A percentile compares a stretch with the other conserved stretches of the same genome.
Evolutionary conservation across 139 green algal species (phyloP).

Genomic region (Chlorella vulgaris): DNA sequence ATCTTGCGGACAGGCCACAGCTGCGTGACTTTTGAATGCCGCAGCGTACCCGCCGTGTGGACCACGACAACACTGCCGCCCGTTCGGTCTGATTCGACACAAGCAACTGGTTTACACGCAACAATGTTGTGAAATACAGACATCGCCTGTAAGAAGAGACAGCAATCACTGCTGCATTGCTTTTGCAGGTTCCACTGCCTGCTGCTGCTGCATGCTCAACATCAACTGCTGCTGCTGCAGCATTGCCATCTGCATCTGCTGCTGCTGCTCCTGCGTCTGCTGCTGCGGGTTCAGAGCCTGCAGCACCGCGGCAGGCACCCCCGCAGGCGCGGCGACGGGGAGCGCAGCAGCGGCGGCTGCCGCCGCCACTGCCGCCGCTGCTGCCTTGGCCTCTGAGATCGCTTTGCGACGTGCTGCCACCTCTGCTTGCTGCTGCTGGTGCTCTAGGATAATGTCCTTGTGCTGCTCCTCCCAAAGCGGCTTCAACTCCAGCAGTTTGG

Average conservation of each 20-base stretch:
- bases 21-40: too few species aligned
- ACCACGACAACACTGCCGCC: too few species aligned
- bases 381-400: not conserved
- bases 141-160: too few species aligned
- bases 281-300: not conserved
- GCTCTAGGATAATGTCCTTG: not conserved
- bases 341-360: not conserved
- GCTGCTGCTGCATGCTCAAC: not conserved
- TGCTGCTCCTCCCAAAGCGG: constrained; percentile 3
- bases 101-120: too few species aligned
- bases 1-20: too few species aligned
- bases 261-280: not conserved
- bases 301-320: not conserved
- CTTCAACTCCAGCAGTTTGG: constrained; percentile 17
- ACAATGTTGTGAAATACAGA: too few species aligned
- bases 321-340: not conserved
- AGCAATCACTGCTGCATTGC: too few species aligned
- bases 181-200: too few species aligned
- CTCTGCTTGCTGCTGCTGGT: not conserved
- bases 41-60: too few species aligned
- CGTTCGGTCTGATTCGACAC: too few species aligned
- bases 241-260: not conserved
- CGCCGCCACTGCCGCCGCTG: not conserved
- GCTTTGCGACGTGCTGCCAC: not conserved
- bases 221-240: not conserved